Evolutionary conservation across 148 eudicot genomes (phyloP), one percentile per base, ranked within the genome.

Genomic region (Amaranthus palmeri): DNA sequence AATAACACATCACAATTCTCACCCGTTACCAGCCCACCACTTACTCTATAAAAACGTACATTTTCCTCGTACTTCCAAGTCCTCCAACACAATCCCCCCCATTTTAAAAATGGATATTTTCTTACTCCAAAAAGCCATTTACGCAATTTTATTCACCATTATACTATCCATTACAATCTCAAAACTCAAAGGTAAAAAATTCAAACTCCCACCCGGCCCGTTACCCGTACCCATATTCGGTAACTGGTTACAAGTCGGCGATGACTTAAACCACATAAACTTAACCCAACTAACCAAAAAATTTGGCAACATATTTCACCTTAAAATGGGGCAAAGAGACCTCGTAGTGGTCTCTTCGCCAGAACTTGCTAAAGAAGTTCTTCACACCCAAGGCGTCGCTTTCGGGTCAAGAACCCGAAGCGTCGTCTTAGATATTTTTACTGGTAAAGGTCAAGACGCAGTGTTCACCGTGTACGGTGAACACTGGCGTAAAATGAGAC

Each of bases 401-500:
- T 90, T 90, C 71, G 96, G 92, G 11, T 88, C 92, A 1, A 65
- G 96, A 12, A 84, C 92, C 2, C 42, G 92, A 2, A 90, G 88
- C 67, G 90, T 90, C 8, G 96, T 90, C 3, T 86, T 90, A 69
- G 96, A 90, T 52, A 88, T 90, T 2, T 90, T 90, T 77, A 90
- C 96, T 0, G 96, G 92, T 0, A 88, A 90, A 48, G 96, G 96
- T 0, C 96, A 88, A 74, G 96, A 90, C 64, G 82, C 88, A 88
- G 92, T 90, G 54, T 90, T 90, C 74, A 83, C 92, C 0, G 96
- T 88, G 0, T 88, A 90, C 75, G 90, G 96, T 0, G 90, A 88
- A 73, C 96, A 90, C 76, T 90, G 96, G 92, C 68, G 96, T 78
- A 90, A 88, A 73, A 90, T 90, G 96, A 70, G 96, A 59, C 54